Conservation (phyloP, 1,284 basidiomycete genomes). For the Puccinia horiana region DNA sequence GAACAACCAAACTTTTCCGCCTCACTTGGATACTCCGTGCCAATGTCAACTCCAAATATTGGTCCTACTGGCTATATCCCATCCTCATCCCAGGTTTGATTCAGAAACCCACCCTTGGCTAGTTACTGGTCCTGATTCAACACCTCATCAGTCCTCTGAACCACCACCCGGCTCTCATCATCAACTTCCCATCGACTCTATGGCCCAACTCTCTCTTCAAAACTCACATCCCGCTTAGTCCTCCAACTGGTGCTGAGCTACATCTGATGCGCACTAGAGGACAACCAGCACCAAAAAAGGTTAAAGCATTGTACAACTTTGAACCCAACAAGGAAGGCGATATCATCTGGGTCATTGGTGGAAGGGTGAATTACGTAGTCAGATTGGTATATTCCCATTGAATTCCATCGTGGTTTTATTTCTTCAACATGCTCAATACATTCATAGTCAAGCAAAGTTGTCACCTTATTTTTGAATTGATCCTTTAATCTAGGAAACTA, state of each 20-base stretch:
- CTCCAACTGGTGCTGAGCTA: constrained; percentile 31
- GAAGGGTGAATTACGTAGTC: constrained; percentile 86
- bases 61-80: constrained; percentile 49
- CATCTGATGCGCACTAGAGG: constrained; percentile 51
- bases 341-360: constrained; percentile 96
- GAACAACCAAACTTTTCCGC: too few relatives aligned
- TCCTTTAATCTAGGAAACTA: constrained; percentile 74
- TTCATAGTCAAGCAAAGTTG: not conserved
- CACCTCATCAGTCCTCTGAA: constrained; percentile 45
- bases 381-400: constrained; percentile 95
- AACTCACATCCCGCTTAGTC: constrained; percentile 51
- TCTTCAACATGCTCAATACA: too few relatives aligned
- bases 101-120: constrained; percentile 32
- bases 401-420: constrained; percentile 78
- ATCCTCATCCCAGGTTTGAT: constrained; percentile 47
- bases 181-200: constrained; percentile 55
- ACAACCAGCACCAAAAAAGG: constrained; percentile 65
- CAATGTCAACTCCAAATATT: constrained; percentile 8
- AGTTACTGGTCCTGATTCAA: not conserved
- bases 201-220: constrained; percentile 56
- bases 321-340: constrained; percentile 86
- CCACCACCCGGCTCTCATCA: constrained; percentile 52
- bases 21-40: too few relatives aligned
- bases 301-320: constrained; percentile 87
- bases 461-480: too few relatives aligned